Evolutionary conservation across 768 basidiomycete genomes (phyloP).

Genomic region (Calvatia gigantea): DNA sequence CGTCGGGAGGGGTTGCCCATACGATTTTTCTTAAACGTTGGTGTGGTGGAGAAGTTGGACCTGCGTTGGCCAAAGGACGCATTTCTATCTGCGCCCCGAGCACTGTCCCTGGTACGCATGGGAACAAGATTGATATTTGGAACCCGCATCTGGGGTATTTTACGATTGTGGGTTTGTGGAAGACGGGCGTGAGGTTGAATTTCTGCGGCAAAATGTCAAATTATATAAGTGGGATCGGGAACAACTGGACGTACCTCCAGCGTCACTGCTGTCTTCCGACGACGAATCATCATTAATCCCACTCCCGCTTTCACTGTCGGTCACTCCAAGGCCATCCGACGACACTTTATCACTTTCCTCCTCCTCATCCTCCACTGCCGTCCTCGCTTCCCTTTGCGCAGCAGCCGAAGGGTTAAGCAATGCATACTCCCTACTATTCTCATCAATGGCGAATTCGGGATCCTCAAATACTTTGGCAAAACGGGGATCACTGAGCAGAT

Average conservation of each 20-base stretch:
- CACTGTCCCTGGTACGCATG: conserved; percentile 43
- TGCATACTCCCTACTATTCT: conserved; percentile 83
- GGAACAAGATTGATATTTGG: conserved; percentile 65
- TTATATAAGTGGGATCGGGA: conserved; percentile 1
- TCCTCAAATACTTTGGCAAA: conserved; percentile 91
- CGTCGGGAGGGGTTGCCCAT: conserved; percentile 12
- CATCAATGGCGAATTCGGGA: conserved; percentile 90
- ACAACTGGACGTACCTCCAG: conserved; percentile 41
- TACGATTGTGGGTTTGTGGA: conserved; percentile 38
- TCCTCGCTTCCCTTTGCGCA: conserved; percentile 52
- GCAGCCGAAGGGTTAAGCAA: conserved; percentile 86
- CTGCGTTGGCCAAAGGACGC: conserved; percentile 75
- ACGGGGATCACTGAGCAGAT: conserved; percentile 78
- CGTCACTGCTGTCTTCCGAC: conserved; percentile 48
- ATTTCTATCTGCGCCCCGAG: conserved; percentile 37
- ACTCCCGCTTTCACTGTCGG: conserved; percentile 39
- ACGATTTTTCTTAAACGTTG: conserved; percentile 14
- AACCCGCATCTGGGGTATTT: conserved; percentile 32
- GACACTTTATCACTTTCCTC: conserved; percentile 78
- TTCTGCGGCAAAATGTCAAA: conserved; percentile 37
- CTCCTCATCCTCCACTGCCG: conserved; percentile 85
- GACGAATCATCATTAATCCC: conserved; percentile 24
- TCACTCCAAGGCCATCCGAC: conserved; percentile 49
- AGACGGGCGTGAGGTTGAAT: conserved; percentile 48
- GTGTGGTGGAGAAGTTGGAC: conserved; percentile 19